Conservation (phyloP, 164 flowering plant genomes). For the Sedum album region DNA sequence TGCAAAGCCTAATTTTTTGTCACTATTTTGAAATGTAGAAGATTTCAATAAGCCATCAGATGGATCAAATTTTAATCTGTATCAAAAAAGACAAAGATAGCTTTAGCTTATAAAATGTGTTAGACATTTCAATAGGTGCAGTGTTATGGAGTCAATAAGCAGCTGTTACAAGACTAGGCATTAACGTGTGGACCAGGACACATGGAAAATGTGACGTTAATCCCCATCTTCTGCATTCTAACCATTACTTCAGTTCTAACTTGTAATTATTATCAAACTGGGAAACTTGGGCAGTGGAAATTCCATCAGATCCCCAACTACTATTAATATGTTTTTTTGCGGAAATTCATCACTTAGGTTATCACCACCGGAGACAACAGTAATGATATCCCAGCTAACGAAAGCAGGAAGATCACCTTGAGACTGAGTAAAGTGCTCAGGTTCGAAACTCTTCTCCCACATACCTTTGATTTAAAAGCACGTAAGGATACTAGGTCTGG, state of each 20-base stretch:
- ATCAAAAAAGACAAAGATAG: too few species aligned
- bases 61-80: too few species aligned
- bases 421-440: too few species aligned
- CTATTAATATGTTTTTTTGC: not conserved
- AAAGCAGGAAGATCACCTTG: too few species aligned
- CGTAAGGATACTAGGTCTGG: too few species aligned
- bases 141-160: not conserved
- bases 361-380: not conserved
- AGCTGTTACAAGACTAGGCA: not conserved
- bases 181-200: constrained; percentile 4
- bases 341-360: too few species aligned
- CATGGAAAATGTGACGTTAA: not conserved
- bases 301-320: not conserved
- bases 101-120: too few species aligned
- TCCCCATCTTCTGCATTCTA: not conserved
- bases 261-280: not conserved
- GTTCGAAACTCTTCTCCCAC: too few species aligned
- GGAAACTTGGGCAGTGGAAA: not conserved
- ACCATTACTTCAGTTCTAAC: not conserved
- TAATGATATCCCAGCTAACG: not conserved
- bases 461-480: too few species aligned
- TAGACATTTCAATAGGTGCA: not conserved
- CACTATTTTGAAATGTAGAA: not conserved
- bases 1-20: not conserved
- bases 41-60: not conserved